Conservation (phyloP, 345 rosid genomes). For the Physaria fendleri region DNA sequence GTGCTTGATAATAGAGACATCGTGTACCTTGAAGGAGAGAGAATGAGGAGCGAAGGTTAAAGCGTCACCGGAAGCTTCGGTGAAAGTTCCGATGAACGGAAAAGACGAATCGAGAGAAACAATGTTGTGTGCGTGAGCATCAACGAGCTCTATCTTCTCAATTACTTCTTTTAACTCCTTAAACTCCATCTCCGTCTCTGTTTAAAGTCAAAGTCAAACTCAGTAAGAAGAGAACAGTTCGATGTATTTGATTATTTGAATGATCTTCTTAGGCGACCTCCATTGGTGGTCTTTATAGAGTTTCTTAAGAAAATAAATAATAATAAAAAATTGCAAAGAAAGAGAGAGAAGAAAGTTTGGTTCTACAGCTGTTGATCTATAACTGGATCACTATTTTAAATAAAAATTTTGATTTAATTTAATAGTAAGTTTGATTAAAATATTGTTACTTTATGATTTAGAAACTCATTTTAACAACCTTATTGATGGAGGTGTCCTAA, state of each 20-base stretch:
- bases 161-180: slow-evolving; percentile 48
- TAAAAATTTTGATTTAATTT: no score
- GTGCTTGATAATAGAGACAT: neutral
- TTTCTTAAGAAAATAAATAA: no score
- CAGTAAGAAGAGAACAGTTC: no score
- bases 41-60: slow-evolving; percentile 56
- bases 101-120: slow-evolving; percentile 66
- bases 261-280: neutral
- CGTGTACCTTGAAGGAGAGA: slow-evolving; percentile 71
- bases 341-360: no score
- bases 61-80: slow-evolving; percentile 81
- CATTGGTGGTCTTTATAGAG: no score
- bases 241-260: neutral
- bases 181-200: slow-evolving; percentile 39
- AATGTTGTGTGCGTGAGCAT: slow-evolving; percentile 79
- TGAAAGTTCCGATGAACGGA: slow-evolving; percentile 54
- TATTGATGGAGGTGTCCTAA: no score
- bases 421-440: no score
- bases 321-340: no score
- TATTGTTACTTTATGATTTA: no score
- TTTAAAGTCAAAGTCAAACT: neutral
- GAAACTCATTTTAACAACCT: no score
- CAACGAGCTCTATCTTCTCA: slow-evolving; percentile 53
- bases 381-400: no score
- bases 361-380: no score